These are phyloP conservation scores for Boletus smithii DNA, from an alignment of 1,284 basidiomycete genomes.

Conservation along the genomic window DNA sequence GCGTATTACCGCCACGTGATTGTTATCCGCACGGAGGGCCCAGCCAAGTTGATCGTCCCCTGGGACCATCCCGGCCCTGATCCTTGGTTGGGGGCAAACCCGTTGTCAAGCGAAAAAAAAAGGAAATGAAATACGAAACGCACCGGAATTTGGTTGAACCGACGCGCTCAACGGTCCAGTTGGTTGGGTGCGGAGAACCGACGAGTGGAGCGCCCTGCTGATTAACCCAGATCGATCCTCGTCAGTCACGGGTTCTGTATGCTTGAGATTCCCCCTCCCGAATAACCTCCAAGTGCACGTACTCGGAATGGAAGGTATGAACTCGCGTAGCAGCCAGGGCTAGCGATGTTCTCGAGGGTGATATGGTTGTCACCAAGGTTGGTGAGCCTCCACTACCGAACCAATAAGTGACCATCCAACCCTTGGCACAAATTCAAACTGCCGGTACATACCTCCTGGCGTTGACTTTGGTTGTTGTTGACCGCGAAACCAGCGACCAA, in stretches of 20 bases:
- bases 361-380: background rate
- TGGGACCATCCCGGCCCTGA: too few relatives aligned
- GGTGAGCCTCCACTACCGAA: background rate
- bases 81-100: too few relatives aligned
- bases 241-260: background rate
- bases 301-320: background rate
- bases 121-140: too few relatives aligned
- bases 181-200: background rate
- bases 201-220: background rate
- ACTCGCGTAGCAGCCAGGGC: background rate
- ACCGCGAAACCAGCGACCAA: background rate
- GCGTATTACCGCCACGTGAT: too few relatives aligned
- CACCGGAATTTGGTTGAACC: too few relatives aligned
- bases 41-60: too few relatives aligned
- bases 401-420: background rate
- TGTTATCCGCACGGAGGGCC: too few relatives aligned
- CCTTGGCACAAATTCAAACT: background rate
- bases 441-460: background rate
- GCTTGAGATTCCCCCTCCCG: too few relatives aligned
- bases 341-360: background rate
- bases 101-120: too few relatives aligned
- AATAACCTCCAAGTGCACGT: background rate
- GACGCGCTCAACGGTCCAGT: background rate
- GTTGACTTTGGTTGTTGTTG: background rate
- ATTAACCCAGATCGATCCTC: background rate